Percentiles rank a stretch among this genome's conserved stretches.
These are phyloP conservation scores for Diaporthe citri DNA, from an alignment of 2,329 filamentous ascomycete genomes.

Conservation along the genomic window DNA sequence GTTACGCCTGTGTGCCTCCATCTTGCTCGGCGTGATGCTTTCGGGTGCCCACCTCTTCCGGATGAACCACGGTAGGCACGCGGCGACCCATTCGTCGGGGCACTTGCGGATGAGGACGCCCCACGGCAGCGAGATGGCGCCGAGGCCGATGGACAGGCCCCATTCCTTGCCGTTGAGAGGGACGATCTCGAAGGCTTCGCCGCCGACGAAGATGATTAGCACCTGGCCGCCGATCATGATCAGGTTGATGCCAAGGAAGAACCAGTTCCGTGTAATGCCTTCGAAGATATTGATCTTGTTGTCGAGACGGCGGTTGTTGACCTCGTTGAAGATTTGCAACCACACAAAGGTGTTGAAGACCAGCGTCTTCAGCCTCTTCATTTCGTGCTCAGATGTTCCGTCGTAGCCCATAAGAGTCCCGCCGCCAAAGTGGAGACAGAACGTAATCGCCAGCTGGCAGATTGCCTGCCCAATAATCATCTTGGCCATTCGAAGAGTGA, in stretches of 20 bases:
- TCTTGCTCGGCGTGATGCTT: slow-evolving; percentile 38
- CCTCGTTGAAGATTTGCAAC: slow-evolving; percentile 89
- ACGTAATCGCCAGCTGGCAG: slow-evolving; percentile 78
- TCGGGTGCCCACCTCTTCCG: slow-evolving; percentile 42
- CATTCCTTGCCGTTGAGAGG: slow-evolving; percentile 78
- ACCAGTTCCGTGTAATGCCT: slow-evolving; percentile 81
- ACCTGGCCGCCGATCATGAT: slow-evolving; percentile 88
- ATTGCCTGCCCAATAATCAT: slow-evolving; percentile 88
- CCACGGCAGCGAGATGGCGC: slow-evolving; percentile 80
- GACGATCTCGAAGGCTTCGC: slow-evolving; percentile 77
- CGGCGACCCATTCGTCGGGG: slow-evolving; percentile 69
- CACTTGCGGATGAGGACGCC: slow-evolving; percentile 79
- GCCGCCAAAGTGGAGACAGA: slow-evolving; percentile 78
- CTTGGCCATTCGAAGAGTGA: slow-evolving; percentile 86
- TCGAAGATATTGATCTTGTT: slow-evolving; percentile 92
- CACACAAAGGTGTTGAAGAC: slow-evolving; percentile 89
- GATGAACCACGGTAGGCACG: slow-evolving; percentile 41
- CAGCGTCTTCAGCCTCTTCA: slow-evolving; percentile 72
- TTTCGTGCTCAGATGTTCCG: slow-evolving; percentile 54
- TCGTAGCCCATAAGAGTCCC: slow-evolving; percentile 71
- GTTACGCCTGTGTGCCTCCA: slow-evolving; percentile 32
- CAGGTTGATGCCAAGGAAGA: slow-evolving; percentile 84
- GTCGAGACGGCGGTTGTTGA: slow-evolving; percentile 87
- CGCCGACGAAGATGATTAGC: slow-evolving; percentile 87
- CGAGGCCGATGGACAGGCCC: slow-evolving; percentile 85